A percentile compares a stretch with the other conserved stretches of the same genome.
Conservation (phyloP, 2,329 filamentous ascomycete genomes). For the Aaosphaeria arxii region DNA sequence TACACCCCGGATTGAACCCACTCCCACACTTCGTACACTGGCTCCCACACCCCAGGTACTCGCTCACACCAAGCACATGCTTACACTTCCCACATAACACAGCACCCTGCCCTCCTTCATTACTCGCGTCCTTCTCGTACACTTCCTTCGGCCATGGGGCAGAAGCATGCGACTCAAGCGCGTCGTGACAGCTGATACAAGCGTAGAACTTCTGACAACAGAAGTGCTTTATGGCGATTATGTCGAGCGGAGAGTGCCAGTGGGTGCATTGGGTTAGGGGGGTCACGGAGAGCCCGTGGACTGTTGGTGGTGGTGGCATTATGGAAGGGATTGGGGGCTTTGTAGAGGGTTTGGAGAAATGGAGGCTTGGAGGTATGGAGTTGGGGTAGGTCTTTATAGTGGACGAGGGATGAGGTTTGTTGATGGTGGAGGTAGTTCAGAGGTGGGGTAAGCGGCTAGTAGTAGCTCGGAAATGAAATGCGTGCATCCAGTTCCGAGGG, state of each 20-base stretch:
- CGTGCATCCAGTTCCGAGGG: no score
- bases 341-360: neutral
- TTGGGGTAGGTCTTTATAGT: neutral
- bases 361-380: slow-evolving; percentile 1
- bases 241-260: slow-evolving; percentile 31
- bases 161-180: slow-evolving; percentile 20
- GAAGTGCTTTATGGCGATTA: slow-evolving; percentile 35
- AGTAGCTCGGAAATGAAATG: no score
- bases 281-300: slow-evolving; percentile 26
- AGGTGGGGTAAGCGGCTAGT: no score
- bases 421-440: neutral
- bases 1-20: slow-evolving; percentile 35
- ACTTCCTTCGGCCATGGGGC: slow-evolving; percentile 17
- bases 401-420: neutral
- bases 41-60: slow-evolving; percentile 30
- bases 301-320: slow-evolving; percentile 3
- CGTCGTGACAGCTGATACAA: slow-evolving; percentile 33
- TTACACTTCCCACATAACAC: slow-evolving; percentile 32
- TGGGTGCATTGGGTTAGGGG: slow-evolving; percentile 32
- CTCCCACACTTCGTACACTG: slow-evolving; percentile 21
- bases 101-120: slow-evolving; percentile 14
- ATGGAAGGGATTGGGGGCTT: neutral
- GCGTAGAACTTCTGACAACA: slow-evolving; percentile 38
- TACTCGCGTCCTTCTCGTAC: neutral
- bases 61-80: slow-evolving; percentile 20